Percentiles rank a stretch among this genome's conserved stretches.
phyloP scores from a whole-genome alignment of 345 rosid species.

The Gossypium herbaceum region DNA sequence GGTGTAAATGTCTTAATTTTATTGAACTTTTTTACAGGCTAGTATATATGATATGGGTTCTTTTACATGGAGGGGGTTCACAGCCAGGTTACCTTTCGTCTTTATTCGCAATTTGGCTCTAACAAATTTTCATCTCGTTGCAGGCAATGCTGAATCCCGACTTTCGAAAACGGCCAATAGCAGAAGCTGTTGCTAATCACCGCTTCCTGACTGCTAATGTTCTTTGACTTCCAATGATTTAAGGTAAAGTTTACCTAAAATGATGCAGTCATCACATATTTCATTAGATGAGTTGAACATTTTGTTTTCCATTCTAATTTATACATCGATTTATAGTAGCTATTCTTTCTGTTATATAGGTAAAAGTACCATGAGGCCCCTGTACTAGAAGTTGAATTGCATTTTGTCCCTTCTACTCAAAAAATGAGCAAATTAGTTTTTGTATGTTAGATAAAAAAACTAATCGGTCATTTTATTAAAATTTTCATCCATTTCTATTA shows the following conservation, averaged over 20 bases:
- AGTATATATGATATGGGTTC: neutral
- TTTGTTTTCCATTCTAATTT: neutral
- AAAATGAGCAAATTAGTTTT: too few species aligned
- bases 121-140: conserved; percentile 16
- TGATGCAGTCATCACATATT: neutral
- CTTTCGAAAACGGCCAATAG: conserved; percentile 69
- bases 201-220: conserved; percentile 50
- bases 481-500: too few species aligned
- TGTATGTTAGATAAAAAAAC: too few species aligned
- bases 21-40: neutral
- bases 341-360: neutral
- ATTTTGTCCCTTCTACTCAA: too few species aligned
- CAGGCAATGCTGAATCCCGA: conserved; percentile 86
- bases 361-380: too few species aligned
- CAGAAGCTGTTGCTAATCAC: conserved; percentile 72
- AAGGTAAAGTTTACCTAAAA: neutral
- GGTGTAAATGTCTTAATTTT: neutral
- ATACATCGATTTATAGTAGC: neutral
- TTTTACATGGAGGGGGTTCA: neutral
- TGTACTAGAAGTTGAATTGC: too few species aligned
- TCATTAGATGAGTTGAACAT: neutral
- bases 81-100: neutral
- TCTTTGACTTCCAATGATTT: conserved; percentile 26
- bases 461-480: too few species aligned
- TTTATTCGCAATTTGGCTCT: neutral